A percentile compares a stretch with the other conserved stretches of the same genome.
Conservation (phyloP, 169 alveolate genomes). For the Amoebophrya sp. region DNA sequence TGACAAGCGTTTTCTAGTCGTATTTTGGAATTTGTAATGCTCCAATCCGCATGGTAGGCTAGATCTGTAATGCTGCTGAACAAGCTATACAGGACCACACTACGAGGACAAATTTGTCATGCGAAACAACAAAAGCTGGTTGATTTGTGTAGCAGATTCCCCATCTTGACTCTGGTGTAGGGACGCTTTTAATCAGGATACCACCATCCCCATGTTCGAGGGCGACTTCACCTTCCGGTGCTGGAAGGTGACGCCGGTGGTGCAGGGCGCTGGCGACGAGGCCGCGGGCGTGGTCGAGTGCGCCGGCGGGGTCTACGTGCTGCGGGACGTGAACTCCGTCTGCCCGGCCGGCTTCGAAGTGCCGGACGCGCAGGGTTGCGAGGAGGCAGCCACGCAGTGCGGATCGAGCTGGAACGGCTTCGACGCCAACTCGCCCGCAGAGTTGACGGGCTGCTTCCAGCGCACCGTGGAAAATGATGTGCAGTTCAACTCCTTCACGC, state of each 20-base stretch:
- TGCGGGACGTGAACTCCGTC: background rate
- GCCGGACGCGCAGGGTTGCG: background rate
- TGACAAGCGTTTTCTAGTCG: too few species aligned
- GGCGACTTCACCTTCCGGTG: slow-evolving; percentile 23
- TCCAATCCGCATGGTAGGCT: too few species aligned
- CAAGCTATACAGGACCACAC: too few species aligned
- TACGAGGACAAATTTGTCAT: too few species aligned
- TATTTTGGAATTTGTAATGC: too few species aligned
- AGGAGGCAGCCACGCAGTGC: slow-evolving; percentile 6
- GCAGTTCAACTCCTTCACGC: background rate
- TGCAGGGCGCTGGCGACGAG: background rate
- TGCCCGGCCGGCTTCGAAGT: background rate
- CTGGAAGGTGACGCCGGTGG: slow-evolving; percentile 17
- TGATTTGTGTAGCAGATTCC: too few species aligned
- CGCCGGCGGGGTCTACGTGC: background rate
- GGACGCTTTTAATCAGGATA: too few species aligned
- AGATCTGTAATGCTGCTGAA: too few species aligned
- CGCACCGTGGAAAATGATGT: background rate
- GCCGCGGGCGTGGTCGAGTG: background rate
- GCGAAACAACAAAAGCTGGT: too few species aligned
- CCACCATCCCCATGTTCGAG: slow-evolving; percentile 22
- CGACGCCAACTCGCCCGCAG: background rate
- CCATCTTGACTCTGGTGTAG: too few species aligned
- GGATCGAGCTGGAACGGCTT: background rate
- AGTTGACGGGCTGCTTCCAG: background rate